phyloP scores from a whole-genome alignment of 257 asterid genomes.

The Penstemon barbatus region DNA sequence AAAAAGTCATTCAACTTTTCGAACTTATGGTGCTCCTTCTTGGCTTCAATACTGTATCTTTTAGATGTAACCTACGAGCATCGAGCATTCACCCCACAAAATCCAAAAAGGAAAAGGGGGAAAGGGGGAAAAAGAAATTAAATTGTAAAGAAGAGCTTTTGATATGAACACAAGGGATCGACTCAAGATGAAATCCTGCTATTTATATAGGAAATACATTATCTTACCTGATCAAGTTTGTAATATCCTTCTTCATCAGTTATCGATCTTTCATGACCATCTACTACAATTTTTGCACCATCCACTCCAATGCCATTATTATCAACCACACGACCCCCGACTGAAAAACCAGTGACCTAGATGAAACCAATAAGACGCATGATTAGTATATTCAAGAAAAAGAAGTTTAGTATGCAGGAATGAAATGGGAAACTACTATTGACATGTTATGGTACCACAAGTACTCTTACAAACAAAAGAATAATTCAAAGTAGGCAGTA shows the following conservation, averaged over 20 bases:
- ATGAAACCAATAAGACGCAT: conserved; percentile 27
- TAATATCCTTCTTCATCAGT: conserved; percentile 86
- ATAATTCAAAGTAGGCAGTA: conserved; percentile 13
- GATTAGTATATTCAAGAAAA: conserved; percentile 15
- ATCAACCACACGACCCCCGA: conserved; percentile 98
- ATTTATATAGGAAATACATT: conserved; percentile 18
- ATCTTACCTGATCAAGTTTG: conserved; percentile 94
- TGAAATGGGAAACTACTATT: conserved; percentile 18
- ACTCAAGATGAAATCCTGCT: neutral
- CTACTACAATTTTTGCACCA: conserved; percentile 68
- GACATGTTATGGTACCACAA: neutral
- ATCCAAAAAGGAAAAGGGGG: conserved; percentile 2
- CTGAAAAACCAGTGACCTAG: conserved; percentile 97
- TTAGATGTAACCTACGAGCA: conserved; percentile 79
- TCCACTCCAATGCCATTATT: conserved; percentile 73
- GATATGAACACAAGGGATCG: conserved; percentile 22
- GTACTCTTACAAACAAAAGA: conserved; percentile 17
- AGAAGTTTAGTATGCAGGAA: conserved; percentile 6
- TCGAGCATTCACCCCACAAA: conserved; percentile 25
- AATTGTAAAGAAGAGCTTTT: conserved; percentile 2
- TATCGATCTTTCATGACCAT: conserved; percentile 76
- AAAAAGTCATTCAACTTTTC: conserved; percentile 68
- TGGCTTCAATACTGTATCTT: conserved; percentile 77
- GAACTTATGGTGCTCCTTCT: conserved; percentile 84
- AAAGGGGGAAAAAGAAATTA: conserved; percentile 9